These are phyloP conservation scores for Onygena corvina DNA, from an alignment of 2,329 filamentous ascomycete species.

Conservation along the genomic window DNA sequence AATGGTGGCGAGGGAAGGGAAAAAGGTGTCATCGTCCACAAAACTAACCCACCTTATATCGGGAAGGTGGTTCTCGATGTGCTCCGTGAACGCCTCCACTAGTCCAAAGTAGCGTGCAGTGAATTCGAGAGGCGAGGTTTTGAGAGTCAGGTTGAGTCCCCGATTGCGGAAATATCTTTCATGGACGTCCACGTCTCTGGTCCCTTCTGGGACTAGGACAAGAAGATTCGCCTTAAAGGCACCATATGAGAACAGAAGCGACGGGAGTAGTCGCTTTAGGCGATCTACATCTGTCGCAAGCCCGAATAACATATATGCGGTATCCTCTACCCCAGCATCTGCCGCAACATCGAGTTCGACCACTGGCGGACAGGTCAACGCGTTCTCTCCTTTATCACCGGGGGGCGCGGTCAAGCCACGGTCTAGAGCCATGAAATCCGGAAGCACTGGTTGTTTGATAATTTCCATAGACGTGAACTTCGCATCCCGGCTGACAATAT, in stretches of 20 bases:
- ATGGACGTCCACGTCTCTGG: constrained; percentile 29
- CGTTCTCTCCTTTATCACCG: constrained; percentile 21
- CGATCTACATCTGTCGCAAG: constrained; percentile 34
- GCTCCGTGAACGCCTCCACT: constrained; percentile 30
- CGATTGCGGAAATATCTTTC: constrained; percentile 33
- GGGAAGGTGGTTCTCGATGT: constrained; percentile 29
- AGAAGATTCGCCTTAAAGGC: constrained; percentile 31
- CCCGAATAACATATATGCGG: constrained; percentile 32
- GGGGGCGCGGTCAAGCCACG: constrained; percentile 28
- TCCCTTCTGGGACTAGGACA: constrained; percentile 32
- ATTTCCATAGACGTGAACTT: constrained; percentile 31
- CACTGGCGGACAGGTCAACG: constrained; percentile 28
- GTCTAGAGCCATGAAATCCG: constrained; percentile 29
- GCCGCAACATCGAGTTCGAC: constrained; percentile 32
- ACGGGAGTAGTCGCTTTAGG: constrained; percentile 30
- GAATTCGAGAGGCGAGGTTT: constrained; percentile 31
- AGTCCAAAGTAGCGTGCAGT: constrained; percentile 35
- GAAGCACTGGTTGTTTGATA: constrained; percentile 28
- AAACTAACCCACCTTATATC: constrained; percentile 34
- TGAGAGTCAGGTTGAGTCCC: constrained; percentile 31
- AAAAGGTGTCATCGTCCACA: constrained; percentile 37
- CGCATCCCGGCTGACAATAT: constrained; percentile 25
- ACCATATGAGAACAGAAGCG: constrained; percentile 33
- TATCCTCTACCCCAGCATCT: constrained; percentile 30
- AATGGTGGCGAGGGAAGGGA: constrained; percentile 29